Evolutionary conservation across 2,329 filamentous ascomycete genomes (phyloP).

Genomic region (Botrytis pseudocinerea): DNA sequence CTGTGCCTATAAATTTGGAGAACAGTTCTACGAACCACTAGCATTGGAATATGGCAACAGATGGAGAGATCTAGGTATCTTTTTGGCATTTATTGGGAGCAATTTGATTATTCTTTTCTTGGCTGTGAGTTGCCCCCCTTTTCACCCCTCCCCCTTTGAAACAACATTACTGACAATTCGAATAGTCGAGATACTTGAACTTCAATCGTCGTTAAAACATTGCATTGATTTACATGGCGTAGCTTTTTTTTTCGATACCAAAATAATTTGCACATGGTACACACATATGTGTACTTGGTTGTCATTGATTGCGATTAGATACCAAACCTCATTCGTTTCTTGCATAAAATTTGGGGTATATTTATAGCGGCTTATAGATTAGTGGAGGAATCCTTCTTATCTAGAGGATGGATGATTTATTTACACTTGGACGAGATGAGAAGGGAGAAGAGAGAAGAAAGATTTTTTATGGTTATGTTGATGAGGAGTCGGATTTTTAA

Average conservation of each 20-base stretch:
- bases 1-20: constrained; percentile 77
- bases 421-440: neutral
- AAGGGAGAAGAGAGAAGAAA: neutral
- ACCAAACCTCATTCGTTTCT: neutral
- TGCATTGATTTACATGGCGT: neutral
- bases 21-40: constrained; percentile 74
- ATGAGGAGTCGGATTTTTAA: neutral
- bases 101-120: constrained; percentile 69
- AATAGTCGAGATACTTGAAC: constrained; percentile 45
- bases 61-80: constrained; percentile 84
- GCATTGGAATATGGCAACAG: constrained; percentile 65
- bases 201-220: constrained; percentile 46
- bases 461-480: neutral
- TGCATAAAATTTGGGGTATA: neutral
- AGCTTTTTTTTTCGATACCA: neutral
- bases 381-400: neutral
- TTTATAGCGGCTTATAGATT: neutral
- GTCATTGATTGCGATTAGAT: neutral
- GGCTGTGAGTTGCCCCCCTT: constrained; percentile 38
- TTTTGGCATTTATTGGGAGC: constrained; percentile 71
- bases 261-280: neutral
- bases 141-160: neutral
- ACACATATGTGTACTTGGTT: neutral
- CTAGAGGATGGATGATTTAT: neutral
- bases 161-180: constrained; percentile 22